A percentile compares a stretch with the other conserved stretches of the same genome.
Conservation (phyloP, 1,284 basidiomycete species). For the Leccinum colubrinum region DNA sequence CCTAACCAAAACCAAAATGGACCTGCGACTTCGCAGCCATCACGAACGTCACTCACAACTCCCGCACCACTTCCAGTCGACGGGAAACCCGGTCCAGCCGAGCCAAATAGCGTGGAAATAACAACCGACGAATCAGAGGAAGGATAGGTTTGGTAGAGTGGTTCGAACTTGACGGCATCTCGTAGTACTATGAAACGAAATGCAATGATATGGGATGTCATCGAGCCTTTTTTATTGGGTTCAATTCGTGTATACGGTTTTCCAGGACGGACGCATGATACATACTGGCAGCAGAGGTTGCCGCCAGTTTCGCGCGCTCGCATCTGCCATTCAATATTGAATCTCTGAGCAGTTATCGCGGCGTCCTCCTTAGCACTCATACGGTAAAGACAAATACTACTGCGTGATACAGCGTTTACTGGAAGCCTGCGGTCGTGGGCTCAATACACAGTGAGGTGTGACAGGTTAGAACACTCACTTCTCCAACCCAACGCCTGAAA, state of each 20-base stretch:
- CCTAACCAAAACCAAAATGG: conserved; percentile 32
- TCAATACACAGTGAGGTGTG: conserved; percentile 2
- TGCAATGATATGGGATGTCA: no score
- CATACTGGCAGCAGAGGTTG: no score
- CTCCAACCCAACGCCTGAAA: conserved; percentile 48
- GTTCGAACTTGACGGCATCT: background rate
- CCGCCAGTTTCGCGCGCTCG: no score
- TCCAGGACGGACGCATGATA: no score
- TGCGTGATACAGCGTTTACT: conserved; percentile 4
- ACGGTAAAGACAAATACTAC: no score
- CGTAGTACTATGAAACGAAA: no score
- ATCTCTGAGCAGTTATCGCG: no score
- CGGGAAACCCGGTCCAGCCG: conserved; percentile 34
- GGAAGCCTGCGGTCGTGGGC: conserved; percentile 13
- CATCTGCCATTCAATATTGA: no score
- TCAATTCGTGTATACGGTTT: no score
- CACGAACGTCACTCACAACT: conserved; percentile 38
- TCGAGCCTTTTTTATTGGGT: no score
- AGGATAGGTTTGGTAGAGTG: conserved; percentile 15
- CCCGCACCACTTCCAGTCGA: conserved; percentile 35
- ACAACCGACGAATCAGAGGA: conserved; percentile 20
- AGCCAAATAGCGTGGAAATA: conserved; percentile 26
- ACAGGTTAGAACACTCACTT: conserved; percentile 18
- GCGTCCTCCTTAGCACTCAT: no score
- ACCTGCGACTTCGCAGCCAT: conserved; percentile 35